Evolutionary conservation across 2,329 filamentous ascomycete genomes (phyloP), one percentile per base, ranked within the genome.

Genomic region (Rhinocladiella similis): DNA sequence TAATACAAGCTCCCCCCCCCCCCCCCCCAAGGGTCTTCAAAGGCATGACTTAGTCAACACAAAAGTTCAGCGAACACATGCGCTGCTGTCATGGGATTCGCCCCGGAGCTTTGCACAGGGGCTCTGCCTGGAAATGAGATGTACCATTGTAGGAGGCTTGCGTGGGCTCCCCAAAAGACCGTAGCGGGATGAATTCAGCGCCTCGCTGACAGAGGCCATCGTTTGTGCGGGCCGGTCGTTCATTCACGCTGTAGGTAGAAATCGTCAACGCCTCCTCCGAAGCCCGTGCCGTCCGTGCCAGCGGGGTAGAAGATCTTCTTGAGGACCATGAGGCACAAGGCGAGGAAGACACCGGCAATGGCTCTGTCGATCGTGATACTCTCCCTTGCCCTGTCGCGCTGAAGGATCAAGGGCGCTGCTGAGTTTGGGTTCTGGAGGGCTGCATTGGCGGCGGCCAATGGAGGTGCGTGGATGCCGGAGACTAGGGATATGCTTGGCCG

Each of bases 291-390:
- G 29, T 36, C 50, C 29, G 43, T n/a, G 13, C 62, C 60, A 5
- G 61, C 59, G 19, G 62, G 63, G 49, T 63, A 66, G 47, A 67
- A 64, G 18, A 81, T 71, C 55, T 79, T 79, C 54, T 76, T 77
- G 20, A 83, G 61, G 3, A 96, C 75, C 77, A 96, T 83, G 19
- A 89, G 83, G 3, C 86, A 75, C 18, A 96, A 75, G 22, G 89
- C 77, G 13, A 90, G 79, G 0, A 90, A 77, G 16, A 96, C 73
- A 5, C 84, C 87, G 19, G 87, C 83, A 63, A 96, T 96, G 36
- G 87, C 82, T 61, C 89, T 84, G 71, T 96, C 92, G 16, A 96
- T 79, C 88, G 90, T 96, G 12, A 85, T 51, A 13, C 54, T 54
- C 14, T 59, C 39, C 5, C 55, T 43, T 2, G 35, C 48, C 12